Conservation (phyloP, 345 rosid genomes). For the Cardiospermum halicacabum region DNA sequence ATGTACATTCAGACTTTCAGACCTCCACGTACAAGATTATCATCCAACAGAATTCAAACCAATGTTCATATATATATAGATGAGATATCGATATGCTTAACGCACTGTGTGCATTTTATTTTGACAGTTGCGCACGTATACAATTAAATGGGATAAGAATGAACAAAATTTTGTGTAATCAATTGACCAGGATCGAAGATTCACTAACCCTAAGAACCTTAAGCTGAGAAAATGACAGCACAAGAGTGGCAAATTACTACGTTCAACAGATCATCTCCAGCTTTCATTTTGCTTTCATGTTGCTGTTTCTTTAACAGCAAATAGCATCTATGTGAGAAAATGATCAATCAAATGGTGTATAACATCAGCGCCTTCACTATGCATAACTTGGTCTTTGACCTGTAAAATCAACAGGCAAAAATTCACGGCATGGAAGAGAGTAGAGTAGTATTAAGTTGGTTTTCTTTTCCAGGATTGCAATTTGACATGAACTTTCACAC, state of each 20-base stretch:
- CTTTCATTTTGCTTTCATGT: neutral
- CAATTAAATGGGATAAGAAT: slow-evolving; percentile 13
- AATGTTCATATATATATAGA: no score
- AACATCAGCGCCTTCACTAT: slow-evolving; percentile 89
- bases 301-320: neutral
- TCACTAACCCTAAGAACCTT: slow-evolving; percentile 14
- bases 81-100: no score
- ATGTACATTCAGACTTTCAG: no score
- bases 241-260: neutral
- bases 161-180: slow-evolving; percentile 11
- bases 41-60: no score
- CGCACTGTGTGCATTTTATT: neutral
- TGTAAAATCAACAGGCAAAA: slow-evolving; percentile 21
- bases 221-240: no score
- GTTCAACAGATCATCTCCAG: slow-evolving; percentile 2
- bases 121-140: neutral
- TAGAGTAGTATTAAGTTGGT: neutral
- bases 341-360: slow-evolving; percentile 82
- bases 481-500: no score
- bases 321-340: slow-evolving; percentile 41
- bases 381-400: slow-evolving; percentile 71
- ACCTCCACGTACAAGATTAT: no score
- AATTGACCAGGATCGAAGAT: neutral
- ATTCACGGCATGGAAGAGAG: neutral
- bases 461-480: no score